A percentile compares a stretch with the other conserved stretches of the same genome.
phyloP scores from a whole-genome alignment of 2,329 filamentous ascomycete species.

The Fusarium anguioides region DNA sequence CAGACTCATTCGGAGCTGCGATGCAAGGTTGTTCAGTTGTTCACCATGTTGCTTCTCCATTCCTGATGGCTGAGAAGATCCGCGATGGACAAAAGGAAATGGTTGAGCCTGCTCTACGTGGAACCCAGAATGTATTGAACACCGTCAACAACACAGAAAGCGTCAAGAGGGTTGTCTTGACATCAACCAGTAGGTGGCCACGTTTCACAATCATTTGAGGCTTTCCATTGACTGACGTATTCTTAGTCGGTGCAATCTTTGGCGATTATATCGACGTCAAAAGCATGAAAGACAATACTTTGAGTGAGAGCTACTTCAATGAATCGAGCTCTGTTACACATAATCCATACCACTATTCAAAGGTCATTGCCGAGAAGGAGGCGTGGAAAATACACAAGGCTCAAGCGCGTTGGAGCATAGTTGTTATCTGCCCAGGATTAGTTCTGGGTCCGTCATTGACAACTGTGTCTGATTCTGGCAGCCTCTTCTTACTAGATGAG shows the following conservation, averaged over 20 bases:
- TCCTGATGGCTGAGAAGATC: not conserved
- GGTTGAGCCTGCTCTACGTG: not conserved
- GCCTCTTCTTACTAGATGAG: not conserved
- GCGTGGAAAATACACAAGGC: not conserved
- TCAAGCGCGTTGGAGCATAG: not conserved
- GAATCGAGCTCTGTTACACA: not conserved
- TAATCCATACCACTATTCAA: constrained; percentile 7
- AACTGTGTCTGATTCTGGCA: not conserved
- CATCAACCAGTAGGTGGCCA: not conserved
- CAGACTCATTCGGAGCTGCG: not conserved
- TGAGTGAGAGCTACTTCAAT: not conserved
- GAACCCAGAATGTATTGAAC: not conserved
- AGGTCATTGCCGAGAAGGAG: constrained; percentile 1
- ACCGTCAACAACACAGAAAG: not conserved
- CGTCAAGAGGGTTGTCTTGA: not conserved
- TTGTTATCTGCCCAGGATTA: not conserved
- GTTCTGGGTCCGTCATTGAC: not conserved
- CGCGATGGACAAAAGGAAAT: not conserved
- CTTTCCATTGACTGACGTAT: not conserved
- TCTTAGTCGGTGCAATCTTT: not conserved
- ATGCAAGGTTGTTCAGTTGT: not conserved
- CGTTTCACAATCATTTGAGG: fast-evolving
- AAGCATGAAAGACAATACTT: not conserved
- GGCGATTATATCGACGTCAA: not conserved
- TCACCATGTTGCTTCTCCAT: not conserved